A percentile compares a stretch with the other conserved stretches of the same genome.
phyloP scores from a whole-genome alignment of 495 filamentous ascomycete species.

The Thermochaetoides thermophila region DNA sequence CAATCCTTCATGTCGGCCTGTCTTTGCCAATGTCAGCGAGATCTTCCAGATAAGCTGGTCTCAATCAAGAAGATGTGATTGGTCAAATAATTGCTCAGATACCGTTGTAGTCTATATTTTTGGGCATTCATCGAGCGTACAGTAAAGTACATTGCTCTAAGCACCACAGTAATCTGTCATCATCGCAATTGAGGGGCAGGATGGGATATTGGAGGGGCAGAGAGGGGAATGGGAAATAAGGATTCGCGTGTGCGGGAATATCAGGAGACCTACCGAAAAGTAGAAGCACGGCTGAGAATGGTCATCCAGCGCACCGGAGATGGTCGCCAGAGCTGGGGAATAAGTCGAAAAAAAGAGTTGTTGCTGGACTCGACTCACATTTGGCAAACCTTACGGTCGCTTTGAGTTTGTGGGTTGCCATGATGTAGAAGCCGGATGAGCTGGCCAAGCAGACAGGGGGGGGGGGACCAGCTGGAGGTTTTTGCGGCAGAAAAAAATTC shows the following conservation, averaged over 20 bases:
- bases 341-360: not conserved
- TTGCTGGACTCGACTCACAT: conserved; percentile 2
- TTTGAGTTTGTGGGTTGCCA: not conserved
- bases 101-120: conserved; percentile 94
- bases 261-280: too few species aligned
- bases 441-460: too few species aligned
- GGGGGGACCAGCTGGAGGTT: too few species aligned
- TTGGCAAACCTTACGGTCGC: not conserved
- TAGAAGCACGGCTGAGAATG: not conserved
- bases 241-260: not conserved
- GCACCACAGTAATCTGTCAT: conserved; percentile 44
- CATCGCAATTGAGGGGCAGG: too few species aligned
- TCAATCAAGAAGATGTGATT: not conserved
- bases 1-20: conserved; percentile 24
- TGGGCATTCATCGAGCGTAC: conserved; percentile 57
- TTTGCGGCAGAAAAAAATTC: conserved; percentile 4
- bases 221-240: not conserved
- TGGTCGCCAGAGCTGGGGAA: not conserved
- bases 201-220: conserved; percentile 1
- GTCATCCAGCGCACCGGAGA: conserved; percentile 5
- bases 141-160: conserved; percentile 50
- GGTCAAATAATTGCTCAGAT: conserved; percentile 53
- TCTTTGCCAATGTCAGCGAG: not conserved
- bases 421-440: conserved; percentile 3
- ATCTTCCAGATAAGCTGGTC: not conserved